phyloP scores from a whole-genome alignment of 345 rosid genomes.

The Viola odorata region DNA sequence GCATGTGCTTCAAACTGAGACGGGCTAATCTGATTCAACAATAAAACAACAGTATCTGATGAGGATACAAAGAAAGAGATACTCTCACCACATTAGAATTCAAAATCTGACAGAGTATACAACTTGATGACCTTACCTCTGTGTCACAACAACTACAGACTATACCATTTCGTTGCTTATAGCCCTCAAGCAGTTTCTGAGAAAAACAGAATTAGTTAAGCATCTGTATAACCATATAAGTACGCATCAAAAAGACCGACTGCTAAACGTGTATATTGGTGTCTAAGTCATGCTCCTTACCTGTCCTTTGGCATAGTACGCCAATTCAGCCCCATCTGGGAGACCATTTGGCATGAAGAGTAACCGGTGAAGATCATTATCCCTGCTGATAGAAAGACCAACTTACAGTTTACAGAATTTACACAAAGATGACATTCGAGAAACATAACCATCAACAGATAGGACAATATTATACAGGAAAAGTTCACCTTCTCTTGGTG shows the following conservation, averaged over 20 bases:
- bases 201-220: slow-evolving; percentile 6
- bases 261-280: not conserved
- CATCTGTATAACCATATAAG: slow-evolving; percentile 9
- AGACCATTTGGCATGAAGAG: slow-evolving; percentile 96
- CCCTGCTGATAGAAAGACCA: slow-evolving; percentile 43
- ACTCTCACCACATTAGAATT: slow-evolving; percentile 2
- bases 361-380: slow-evolving; percentile 85
- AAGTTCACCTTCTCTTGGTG: slow-evolving; percentile 55
- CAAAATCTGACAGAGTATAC: not conserved
- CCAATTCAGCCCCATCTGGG: slow-evolving; percentile 84
- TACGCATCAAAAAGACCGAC: not conserved
- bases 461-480: not conserved
- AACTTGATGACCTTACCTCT: slow-evolving; percentile 46
- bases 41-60: slow-evolving; percentile 4
- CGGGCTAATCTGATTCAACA: slow-evolving; percentile 73
- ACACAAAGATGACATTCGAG: not conserved
- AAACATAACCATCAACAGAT: not conserved
- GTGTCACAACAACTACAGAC: slow-evolving; percentile 72
- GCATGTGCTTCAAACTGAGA: slow-evolving; percentile 99
- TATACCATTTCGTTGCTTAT: slow-evolving; percentile 85
- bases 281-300: slow-evolving; percentile 27
- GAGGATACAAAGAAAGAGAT: not conserved
- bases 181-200: slow-evolving; percentile 69
- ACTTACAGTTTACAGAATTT: slow-evolving; percentile 4
- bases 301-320: slow-evolving; percentile 84